These are phyloP conservation scores for Penicillium longicatenatum DNA, from an alignment of 495 filamentous ascomycete genomes.

Conservation along the genomic window DNA sequence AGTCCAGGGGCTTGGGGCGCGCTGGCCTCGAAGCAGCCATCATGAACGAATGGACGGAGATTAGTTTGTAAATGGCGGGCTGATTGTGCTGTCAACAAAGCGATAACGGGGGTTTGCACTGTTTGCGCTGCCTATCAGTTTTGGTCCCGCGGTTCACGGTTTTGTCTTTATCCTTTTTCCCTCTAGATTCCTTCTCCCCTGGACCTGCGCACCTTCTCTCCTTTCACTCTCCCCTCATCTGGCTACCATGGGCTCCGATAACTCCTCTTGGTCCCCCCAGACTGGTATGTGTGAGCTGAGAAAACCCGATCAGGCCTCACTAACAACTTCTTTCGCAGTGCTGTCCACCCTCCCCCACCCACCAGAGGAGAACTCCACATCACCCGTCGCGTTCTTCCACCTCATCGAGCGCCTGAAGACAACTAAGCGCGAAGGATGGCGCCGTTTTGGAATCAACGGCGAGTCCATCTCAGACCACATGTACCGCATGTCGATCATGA, in stretches of 20 bases:
- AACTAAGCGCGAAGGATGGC: constrained; percentile 94
- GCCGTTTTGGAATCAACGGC: constrained; percentile 73
- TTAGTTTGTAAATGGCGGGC: constrained; percentile 18
- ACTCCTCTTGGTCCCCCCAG: constrained; percentile 32
- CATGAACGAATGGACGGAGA: constrained; percentile 12
- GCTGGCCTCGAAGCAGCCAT: constrained; percentile 38
- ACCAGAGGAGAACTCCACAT: constrained; percentile 60
- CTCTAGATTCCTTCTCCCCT: neutral
- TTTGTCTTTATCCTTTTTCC: constrained; percentile 9
- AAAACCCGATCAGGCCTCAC: neutral
- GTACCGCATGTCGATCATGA: constrained; percentile 98
- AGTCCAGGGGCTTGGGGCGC: constrained; percentile 39
- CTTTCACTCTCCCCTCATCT: neutral
- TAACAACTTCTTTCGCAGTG: constrained; percentile 27
- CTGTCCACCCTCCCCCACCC: constrained; percentile 52
- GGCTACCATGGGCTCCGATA: constrained; percentile 36
- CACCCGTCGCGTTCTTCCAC: constrained; percentile 91
- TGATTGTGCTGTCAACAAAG: constrained; percentile 20
- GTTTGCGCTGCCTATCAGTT: constrained; percentile 25
- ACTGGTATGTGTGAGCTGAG: constrained; percentile 20
- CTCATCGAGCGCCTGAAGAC: constrained; percentile 91
- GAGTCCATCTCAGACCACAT: constrained; percentile 98
- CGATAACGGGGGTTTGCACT: constrained; percentile 37
- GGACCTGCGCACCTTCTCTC: neutral
- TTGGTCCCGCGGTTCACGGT: constrained; percentile 2